phyloP scores from a whole-genome alignment of 805 yeast genomes.

The Pichia pseudocactophila region DNA sequence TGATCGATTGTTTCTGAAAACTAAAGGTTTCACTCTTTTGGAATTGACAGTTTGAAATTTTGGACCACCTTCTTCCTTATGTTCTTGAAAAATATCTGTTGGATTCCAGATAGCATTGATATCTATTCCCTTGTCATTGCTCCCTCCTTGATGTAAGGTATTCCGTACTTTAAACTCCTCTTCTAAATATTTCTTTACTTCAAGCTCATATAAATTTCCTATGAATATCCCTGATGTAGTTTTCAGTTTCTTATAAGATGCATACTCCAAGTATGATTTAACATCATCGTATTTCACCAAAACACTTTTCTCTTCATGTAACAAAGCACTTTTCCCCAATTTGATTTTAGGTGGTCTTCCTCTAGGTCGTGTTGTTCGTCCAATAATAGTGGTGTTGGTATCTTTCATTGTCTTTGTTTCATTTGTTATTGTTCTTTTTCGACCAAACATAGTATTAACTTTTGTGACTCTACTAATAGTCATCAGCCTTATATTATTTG shows the following conservation, averaged over 20 bases:
- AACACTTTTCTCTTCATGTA: not conserved
- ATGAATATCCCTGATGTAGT: constrained; percentile 40
- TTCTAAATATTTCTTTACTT: constrained; percentile 33
- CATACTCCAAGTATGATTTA: constrained; percentile 27
- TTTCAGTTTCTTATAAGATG: constrained; percentile 28
- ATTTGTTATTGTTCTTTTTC: no score
- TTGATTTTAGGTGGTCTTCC: constrained; percentile 6
- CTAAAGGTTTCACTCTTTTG: constrained; percentile 21
- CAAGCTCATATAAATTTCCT: constrained; percentile 49
- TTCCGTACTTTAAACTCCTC: constrained; percentile 29
- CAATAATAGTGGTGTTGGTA: not conserved
- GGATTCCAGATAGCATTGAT: constrained; percentile 44
- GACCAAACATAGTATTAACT: no score
- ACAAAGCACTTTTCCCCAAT: not conserved
- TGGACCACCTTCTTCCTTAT: constrained; percentile 1
- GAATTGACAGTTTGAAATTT: constrained; percentile 19
- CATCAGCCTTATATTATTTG: no score
- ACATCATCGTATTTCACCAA: constrained; percentile 14
- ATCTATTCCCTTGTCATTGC: constrained; percentile 51
- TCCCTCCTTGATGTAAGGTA: constrained; percentile 42
- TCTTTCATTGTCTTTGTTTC: no score
- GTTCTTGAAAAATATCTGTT: constrained; percentile 15
- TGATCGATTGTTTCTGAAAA: constrained; percentile 18
- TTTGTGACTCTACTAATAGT: no score
- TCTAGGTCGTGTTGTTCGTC: constrained; percentile 7